phyloP scores from a whole-genome alignment of 2,329 filamentous ascomycete species.

The Fusarium devonianum region DNA sequence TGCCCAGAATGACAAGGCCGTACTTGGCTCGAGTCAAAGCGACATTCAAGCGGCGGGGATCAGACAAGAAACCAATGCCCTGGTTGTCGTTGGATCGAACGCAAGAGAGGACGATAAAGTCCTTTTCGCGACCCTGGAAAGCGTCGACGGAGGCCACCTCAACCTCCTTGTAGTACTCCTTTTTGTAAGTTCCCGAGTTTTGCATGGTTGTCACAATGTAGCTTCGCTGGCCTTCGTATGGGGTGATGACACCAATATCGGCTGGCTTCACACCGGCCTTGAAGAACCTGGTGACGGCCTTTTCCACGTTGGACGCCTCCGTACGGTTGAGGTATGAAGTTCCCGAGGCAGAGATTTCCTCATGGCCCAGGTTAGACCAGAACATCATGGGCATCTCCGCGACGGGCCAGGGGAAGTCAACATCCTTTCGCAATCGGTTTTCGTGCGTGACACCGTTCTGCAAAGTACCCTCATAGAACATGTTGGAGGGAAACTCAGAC shows the following conservation, averaged over 20 bases:
- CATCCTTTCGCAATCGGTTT: slow-evolving; percentile 86
- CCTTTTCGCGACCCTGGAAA: slow-evolving; percentile 98
- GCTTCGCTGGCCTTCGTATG: slow-evolving; percentile 97
- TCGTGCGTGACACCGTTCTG: slow-evolving; percentile 95
- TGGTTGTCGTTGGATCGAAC: slow-evolving; percentile 99
- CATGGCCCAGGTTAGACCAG: slow-evolving; percentile 97
- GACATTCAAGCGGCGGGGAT: slow-evolving; percentile 96
- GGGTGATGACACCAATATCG: slow-evolving; percentile 97
- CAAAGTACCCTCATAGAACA: slow-evolving; percentile 98
- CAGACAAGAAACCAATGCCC: slow-evolving; percentile 97
- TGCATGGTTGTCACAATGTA: slow-evolving; percentile 99
- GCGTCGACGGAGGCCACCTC: slow-evolving; percentile 98
- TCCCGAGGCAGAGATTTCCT: slow-evolving; percentile 97
- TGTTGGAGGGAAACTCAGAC: slow-evolving; percentile 97
- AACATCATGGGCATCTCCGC: slow-evolving; percentile 99
- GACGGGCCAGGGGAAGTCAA: slow-evolving; percentile 98
- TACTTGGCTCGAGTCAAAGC: slow-evolving; percentile 97
- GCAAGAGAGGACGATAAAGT: slow-evolving; percentile 97
- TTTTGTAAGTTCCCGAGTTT: slow-evolving; percentile 95
- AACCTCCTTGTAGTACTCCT: slow-evolving; percentile 98
- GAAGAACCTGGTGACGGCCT: slow-evolving; percentile 98
- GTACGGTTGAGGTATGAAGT: slow-evolving; percentile 98
- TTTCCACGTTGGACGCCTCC: slow-evolving; percentile 96
- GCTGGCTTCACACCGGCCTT: slow-evolving; percentile 94
- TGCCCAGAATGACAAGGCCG: slow-evolving; percentile 93